A percentile compares a stretch with the other conserved stretches of the same genome.
Conservation (phyloP, 768 basidiomycete genomes). For the Pholiota conissans region DNA sequence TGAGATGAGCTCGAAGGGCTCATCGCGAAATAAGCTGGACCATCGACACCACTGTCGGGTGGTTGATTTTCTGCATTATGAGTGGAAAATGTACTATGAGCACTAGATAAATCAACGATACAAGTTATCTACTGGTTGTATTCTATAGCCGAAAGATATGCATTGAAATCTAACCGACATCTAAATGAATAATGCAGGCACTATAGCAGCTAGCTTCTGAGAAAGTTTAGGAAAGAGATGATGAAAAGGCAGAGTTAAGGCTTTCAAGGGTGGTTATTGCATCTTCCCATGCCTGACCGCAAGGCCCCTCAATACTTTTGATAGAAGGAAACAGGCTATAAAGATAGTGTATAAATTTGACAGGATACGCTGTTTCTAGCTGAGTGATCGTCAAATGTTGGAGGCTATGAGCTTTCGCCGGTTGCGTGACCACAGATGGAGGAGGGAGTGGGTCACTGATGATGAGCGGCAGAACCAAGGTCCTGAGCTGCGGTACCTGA, state of each 20-base stretch:
- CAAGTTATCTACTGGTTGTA: too few species aligned
- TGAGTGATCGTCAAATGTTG: conserved; percentile 34
- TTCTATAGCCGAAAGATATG: too few species aligned
- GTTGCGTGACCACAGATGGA: not conserved
- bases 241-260: not conserved
- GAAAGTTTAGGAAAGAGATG: not conserved
- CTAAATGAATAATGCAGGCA: too few species aligned
- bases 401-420: conserved; percentile 23
- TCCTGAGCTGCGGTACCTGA: conserved; percentile 23
- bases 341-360: conserved; percentile 28
- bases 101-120: too few species aligned
- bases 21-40: too few species aligned
- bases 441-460: conserved; percentile 12
- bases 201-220: too few species aligned
- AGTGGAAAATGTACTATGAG: too few species aligned
- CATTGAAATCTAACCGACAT: not conserved
- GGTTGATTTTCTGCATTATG: too few species aligned
- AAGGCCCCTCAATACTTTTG: conserved; percentile 32
- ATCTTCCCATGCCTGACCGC: conserved; percentile 31
- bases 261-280: conserved; percentile 1
- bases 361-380: conserved; percentile 26
- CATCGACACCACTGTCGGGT: too few species aligned
- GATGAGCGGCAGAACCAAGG: conserved; percentile 25
- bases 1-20: too few species aligned
- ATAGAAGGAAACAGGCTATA: conserved; percentile 40